Evolutionary conservation across 2,329 filamentous ascomycete genomes (phyloP), one percentile per base, ranked within the genome.

Genomic region (Penicillium sp.): DNA sequence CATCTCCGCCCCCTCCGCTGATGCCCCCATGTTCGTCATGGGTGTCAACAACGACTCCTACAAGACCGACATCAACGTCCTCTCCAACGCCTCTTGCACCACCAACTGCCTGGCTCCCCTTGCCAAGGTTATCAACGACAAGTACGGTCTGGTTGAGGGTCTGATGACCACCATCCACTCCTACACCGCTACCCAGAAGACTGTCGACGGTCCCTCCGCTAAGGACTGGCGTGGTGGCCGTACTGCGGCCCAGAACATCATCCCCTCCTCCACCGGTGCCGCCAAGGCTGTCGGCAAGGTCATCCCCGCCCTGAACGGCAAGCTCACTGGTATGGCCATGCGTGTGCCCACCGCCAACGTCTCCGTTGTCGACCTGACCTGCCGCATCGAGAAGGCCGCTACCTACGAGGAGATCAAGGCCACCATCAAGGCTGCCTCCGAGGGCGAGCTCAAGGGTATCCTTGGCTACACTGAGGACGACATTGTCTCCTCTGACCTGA

Each of bases 251-350:
- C 90, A 96, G 86, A 97, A 99, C 89, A 97, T 97, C 86, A 97
- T 99, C 75, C 94, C 94, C 80, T 91, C 87, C 84, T 96, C 91
- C 87, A 99, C 94, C 66, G 94, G 94, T 87, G 94, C 94, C 79
- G 94, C 94, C 78, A 99, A 99, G 91, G 94, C 94, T 76, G 94
- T 99, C 82, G 94, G 94, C 83, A 99, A 99, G 89, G 94, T 97
- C 84, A 97, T 97, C 74, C 94, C 94, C 70, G 82, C 86, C 69
- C 88, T 99, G 68, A 97, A 97, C 83, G 94, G 94, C 87, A 99
- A 99, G 89, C 91, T 97, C 67, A 99, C 94, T 67, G 94, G 94
- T 83, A 97, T 99, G 94, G 86, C 94, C 73, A 94, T 99, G 90
- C 94, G 94, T 89, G 93, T 99, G 56, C 94, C 94, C 69, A 97